Base-by-base conservation (phyloP, 2,329 filamentous ascomycete species). In the Hymenoscyphus albidus region DNA sequence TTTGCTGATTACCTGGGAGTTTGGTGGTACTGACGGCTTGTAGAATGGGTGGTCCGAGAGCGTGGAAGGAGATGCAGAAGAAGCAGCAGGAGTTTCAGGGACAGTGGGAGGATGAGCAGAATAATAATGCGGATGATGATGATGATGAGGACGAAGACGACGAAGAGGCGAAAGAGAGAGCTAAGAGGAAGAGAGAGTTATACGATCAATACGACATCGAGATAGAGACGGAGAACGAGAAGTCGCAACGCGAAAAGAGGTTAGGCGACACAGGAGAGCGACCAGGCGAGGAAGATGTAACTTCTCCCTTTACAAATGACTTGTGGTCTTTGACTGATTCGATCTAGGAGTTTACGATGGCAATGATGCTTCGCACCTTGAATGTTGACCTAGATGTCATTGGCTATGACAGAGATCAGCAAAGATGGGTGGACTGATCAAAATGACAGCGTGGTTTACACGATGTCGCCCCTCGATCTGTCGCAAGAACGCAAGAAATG, bases 341-440 rank as follows among this genome's bases (percentile, higher is more conserved):
- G 42, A 9, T 54, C 6, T 69, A 87, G 85, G 82, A 82, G 13
- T 89, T 90, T 71, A 89, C 86, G 13, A 88, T 91, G 82, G 85
- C 83, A 58, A 85, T 85, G 81, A 90, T 90, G 88, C 79, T 91
- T 16, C 82, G 82, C 68, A 85, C 82, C 38, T 77, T 90, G 65
- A 87, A 88, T 70, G 83, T 90, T 64, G 85, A 89, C 63, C 75
- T 85, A 4, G 77, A 81, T 59, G 72, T 84, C n/a, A 87, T 91
- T 68, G 88, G 87, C 5, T 90, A 84, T 73, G 85, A 88, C 74
- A 80, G 80, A 64, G 74, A 78, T 13, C 74, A 77, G 62, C 83
- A 88, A 73, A 78, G 79, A 72, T 90, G 88, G 88, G 76, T 81
- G 60, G 80, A 80, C 65, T 85, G 75, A 82, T 60, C 18, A 38